Evolutionary conservation across 805 yeast genomes (phyloP).

Genomic region (Candida nonsorbophila): DNA sequence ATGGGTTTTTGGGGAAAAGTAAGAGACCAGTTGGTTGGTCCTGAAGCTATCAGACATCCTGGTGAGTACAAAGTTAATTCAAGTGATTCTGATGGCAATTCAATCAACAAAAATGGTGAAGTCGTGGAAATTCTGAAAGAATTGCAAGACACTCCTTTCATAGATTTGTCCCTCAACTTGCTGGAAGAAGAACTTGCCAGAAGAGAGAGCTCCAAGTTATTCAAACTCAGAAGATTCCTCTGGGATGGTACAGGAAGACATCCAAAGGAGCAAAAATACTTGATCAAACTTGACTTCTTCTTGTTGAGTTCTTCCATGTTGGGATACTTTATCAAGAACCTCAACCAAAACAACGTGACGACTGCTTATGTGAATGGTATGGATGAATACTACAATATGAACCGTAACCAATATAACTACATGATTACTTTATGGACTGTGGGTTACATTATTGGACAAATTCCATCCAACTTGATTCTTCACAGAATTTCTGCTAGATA

Average conservation of each 20-base stretch:
- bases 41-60: too few relatives aligned
- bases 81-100: too few relatives aligned
- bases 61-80: too few relatives aligned
- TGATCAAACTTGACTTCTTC: constrained; percentile 35
- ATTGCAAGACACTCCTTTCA: too few relatives aligned
- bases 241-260: constrained; percentile 37
- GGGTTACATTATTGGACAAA: constrained; percentile 48
- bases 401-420: constrained; percentile 40
- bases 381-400: constrained; percentile 39
- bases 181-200: constrained; percentile 1
- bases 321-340: constrained; percentile 43
- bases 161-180: constrained; percentile 2
- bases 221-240: constrained; percentile 14
- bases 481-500: constrained; percentile 31
- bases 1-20: too few relatives aligned
- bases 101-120: too few relatives aligned
- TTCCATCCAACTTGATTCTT: constrained; percentile 39
- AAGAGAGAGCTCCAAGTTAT: neutral
- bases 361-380: constrained; percentile 46
- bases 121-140: too few relatives aligned
- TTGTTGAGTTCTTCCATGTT: constrained; percentile 53
- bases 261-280: constrained; percentile 27
- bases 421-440: constrained; percentile 42
- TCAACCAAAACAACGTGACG: constrained; percentile 37
- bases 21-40: too few relatives aligned